Percentiles rank a stretch among this genome's conserved stretches.
These are phyloP conservation scores for Rosa chinensis DNA, from an alignment of 306 rosid species.

Conservation along the genomic window DNA sequence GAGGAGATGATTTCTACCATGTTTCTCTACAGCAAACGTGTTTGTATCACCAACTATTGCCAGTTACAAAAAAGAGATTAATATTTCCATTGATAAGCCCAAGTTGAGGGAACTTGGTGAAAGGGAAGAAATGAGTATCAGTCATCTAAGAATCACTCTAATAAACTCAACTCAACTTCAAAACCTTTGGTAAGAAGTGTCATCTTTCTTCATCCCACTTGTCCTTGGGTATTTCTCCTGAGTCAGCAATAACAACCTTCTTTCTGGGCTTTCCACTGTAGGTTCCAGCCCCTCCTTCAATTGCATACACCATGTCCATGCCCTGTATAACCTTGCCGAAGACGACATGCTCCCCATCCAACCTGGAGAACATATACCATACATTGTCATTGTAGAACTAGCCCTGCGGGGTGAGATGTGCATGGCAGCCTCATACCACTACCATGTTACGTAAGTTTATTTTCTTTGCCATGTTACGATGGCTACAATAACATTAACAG, in stretches of 20 bases:
- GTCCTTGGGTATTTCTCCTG: slow-evolving; percentile 68
- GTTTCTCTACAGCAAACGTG: slow-evolving; percentile 25
- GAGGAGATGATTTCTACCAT: background rate
- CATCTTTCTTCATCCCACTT: slow-evolving; percentile 63
- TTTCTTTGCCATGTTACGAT: background rate
- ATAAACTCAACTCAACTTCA: slow-evolving; percentile 21
- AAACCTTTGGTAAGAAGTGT: slow-evolving; percentile 23
- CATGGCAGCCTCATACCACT: background rate
- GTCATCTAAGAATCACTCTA: slow-evolving; percentile 17
- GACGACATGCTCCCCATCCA: slow-evolving; percentile 86
- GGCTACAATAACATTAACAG: background rate
- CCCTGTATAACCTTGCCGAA: slow-evolving; percentile 84
- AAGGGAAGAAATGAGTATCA: slow-evolving; percentile 22
- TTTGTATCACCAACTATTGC: slow-evolving; percentile 15
- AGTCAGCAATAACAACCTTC: slow-evolving; percentile 68
- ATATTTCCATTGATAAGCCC: slow-evolving; percentile 23
- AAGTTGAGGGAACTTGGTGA: slow-evolving; percentile 14
- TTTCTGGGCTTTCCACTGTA: slow-evolving; percentile 80
- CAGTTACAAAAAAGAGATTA: slow-evolving; percentile 16
- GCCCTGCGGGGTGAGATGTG: background rate
- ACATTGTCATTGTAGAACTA: slow-evolving; percentile 8
- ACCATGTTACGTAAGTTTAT: background rate
- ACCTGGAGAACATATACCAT: slow-evolving; percentile 42
- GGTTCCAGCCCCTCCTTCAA: slow-evolving; percentile 90
- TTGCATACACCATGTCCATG: slow-evolving; percentile 71